Percentiles rank a stretch among this genome's conserved stretches.
Evolutionary conservation across 2,329 filamentous ascomycete species (phyloP).

Genomic region (Microsporum canis): DNA sequence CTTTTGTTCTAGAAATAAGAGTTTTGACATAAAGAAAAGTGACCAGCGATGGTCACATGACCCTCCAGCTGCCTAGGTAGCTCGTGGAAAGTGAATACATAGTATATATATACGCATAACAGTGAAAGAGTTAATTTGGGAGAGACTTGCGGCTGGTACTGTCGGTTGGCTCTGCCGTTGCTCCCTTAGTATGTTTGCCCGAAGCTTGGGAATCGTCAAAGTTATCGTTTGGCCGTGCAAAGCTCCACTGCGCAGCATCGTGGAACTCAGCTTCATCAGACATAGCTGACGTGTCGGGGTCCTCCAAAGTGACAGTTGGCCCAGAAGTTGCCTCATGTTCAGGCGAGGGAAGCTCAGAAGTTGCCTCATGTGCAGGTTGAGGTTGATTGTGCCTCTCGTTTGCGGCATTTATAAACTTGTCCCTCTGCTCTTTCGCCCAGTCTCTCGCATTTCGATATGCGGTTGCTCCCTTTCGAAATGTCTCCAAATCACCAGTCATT

Average conservation of each 20-base stretch:
- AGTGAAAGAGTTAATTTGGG: too few species aligned
- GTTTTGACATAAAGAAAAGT: too few species aligned
- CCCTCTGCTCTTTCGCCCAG: slow-evolving; percentile 28
- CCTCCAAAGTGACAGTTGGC: background rate
- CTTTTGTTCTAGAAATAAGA: slow-evolving; percentile 4
- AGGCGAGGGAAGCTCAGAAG: background rate
- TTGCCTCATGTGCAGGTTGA: background rate
- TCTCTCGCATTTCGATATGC: slow-evolving; percentile 29
- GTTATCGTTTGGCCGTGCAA: background rate
- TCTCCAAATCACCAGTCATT: slow-evolving; percentile 12
- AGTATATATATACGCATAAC: too few species aligned
- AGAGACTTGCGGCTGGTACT: too few species aligned
- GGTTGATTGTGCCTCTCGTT: slow-evolving; percentile 16
- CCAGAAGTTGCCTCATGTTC: background rate
- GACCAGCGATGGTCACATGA: too few species aligned
- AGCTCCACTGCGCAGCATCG: slow-evolving; percentile 3
- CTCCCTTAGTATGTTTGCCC: background rate
- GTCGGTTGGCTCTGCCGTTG: too few species aligned
- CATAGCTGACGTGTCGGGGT: background rate
- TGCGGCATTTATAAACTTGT: slow-evolving; percentile 25
- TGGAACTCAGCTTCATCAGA: slow-evolving; percentile 8
- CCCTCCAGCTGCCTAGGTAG: too few species aligned
- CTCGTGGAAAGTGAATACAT: too few species aligned
- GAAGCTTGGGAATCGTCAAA: background rate
- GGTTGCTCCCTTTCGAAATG: slow-evolving; percentile 18